phyloP scores from a whole-genome alignment of 139 green algal genomes.

The Chlamydomonas eustigma region DNA sequence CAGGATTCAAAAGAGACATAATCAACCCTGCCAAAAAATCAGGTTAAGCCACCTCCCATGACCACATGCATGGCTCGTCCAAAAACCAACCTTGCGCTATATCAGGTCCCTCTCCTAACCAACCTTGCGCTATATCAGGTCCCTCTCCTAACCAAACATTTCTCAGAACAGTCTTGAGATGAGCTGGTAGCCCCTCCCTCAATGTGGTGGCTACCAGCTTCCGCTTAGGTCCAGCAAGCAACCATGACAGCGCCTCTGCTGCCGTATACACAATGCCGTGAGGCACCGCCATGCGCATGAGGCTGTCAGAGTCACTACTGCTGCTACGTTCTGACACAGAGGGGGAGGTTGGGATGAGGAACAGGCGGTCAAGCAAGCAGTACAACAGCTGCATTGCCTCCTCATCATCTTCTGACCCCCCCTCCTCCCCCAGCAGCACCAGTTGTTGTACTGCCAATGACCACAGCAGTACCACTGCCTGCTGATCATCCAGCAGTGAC shows the following conservation, averaged over 20 bases:
- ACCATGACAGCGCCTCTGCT: background rate
- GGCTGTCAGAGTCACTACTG: too few species aligned
- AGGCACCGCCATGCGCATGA: too few species aligned
- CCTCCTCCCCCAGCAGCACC: background rate
- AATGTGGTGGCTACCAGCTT: background rate
- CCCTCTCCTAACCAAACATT: background rate
- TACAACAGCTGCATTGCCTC: background rate
- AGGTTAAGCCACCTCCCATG: too few species aligned
- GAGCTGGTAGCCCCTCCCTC: background rate
- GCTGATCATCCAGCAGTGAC: background rate
- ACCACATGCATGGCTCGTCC: too few species aligned
- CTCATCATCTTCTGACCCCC: background rate
- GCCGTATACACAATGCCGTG: background rate
- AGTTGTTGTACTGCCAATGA: background rate
- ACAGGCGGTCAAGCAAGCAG: background rate
- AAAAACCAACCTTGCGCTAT: background rate
- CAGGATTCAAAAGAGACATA: too few species aligned
- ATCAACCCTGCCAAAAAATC: too few species aligned
- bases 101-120: background rate
- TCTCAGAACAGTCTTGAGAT: background rate
- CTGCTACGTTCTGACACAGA: too few species aligned
- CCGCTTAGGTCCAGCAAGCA: background rate
- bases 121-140: background rate
- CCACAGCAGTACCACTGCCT: constrained; percentile 1
- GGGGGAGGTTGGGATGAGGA: too few species aligned